A percentile compares a stretch with the other conserved stretches of the same genome.
These are phyloP conservation scores for Cystobasidiopsis lactophilus DNA, from an alignment of 768 basidiomycete species.

Conservation along the genomic window DNA sequence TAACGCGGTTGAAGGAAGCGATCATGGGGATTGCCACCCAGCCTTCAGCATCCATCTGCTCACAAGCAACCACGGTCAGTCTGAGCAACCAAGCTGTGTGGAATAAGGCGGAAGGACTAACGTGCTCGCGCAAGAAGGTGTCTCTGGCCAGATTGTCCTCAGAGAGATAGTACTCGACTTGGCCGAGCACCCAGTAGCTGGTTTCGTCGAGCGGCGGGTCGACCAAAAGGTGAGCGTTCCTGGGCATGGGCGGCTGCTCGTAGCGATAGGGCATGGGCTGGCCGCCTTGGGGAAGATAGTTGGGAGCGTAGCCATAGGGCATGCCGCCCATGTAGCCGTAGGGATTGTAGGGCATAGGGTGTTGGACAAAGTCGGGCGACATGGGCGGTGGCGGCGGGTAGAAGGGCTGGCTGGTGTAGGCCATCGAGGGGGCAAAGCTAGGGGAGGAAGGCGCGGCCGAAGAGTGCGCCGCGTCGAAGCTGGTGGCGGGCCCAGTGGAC, in stretches of 20 bases:
- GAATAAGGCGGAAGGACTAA: conserved; percentile 20
- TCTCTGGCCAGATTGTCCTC: conserved; percentile 76
- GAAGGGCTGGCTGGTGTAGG: no score
- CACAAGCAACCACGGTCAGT: neutral
- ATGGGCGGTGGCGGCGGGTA: no score
- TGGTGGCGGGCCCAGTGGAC: no score
- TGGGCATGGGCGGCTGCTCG: neutral
- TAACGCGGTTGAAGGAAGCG: conserved; percentile 70
- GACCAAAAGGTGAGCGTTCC: neutral
- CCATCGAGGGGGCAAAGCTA: no score
- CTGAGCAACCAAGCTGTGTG: neutral
- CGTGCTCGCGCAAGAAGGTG: conserved; percentile 54
- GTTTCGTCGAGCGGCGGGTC: conserved; percentile 3
- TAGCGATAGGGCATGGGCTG: neutral
- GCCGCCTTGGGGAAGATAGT: no score
- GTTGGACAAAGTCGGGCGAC: neutral
- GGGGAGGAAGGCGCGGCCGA: no score
- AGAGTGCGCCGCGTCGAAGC: no score
- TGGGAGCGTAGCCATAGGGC: neutral
- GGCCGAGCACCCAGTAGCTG: conserved; percentile 21
- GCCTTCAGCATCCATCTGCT: conserved; percentile 68
- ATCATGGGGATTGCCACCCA: conserved; percentile 66
- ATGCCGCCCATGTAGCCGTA: neutral
- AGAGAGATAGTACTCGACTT: conserved; percentile 82
- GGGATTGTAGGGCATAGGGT: neutral